phyloP scores from a whole-genome alignment of 1,284 basidiomycete genomes.

The Sanguinoderma infundibulare region DNA sequence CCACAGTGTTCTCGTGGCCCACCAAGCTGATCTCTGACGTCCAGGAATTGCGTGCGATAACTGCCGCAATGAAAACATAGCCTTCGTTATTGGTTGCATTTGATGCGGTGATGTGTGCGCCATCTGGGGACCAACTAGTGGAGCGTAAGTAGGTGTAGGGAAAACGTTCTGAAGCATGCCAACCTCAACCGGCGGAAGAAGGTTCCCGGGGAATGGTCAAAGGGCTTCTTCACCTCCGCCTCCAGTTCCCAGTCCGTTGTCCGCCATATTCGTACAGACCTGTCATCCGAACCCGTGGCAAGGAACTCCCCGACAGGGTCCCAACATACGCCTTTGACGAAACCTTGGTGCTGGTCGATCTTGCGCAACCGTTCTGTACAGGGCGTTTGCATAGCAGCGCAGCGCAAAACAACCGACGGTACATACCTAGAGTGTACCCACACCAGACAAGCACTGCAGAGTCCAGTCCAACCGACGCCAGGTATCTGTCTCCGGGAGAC shows the following conservation, averaged over 20 bases:
- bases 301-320: slow-evolving; percentile 97
- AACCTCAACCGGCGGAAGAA: slow-evolving; percentile 94
- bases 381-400: neutral
- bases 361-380: slow-evolving; percentile 72
- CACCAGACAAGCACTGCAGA: slow-evolving; percentile 94
- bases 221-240: slow-evolving; percentile 86
- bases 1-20: slow-evolving; percentile 97
- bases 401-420: neutral
- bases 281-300: slow-evolving; percentile 96
- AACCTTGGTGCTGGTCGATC: slow-evolving; percentile 91
- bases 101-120: slow-evolving; percentile 95
- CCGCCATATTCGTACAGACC: slow-evolving; percentile 95
- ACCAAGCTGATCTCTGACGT: slow-evolving; percentile 91
- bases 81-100: slow-evolving; percentile 97
- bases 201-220: slow-evolving; percentile 92
- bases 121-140: slow-evolving; percentile 95
- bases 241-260: slow-evolving; percentile 92
- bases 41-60: slow-evolving; percentile 90
- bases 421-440: slow-evolving; percentile 76
- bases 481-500: slow-evolving; percentile 89
- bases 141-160: neutral
- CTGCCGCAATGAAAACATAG: slow-evolving; percentile 96
- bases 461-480: slow-evolving; percentile 95
- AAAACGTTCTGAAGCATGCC: slow-evolving; percentile 16
- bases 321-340: slow-evolving; percentile 99